These are phyloP conservation scores for Candida chauliodis DNA, from an alignment of 805 yeast genomes.

Conservation along the genomic window DNA sequence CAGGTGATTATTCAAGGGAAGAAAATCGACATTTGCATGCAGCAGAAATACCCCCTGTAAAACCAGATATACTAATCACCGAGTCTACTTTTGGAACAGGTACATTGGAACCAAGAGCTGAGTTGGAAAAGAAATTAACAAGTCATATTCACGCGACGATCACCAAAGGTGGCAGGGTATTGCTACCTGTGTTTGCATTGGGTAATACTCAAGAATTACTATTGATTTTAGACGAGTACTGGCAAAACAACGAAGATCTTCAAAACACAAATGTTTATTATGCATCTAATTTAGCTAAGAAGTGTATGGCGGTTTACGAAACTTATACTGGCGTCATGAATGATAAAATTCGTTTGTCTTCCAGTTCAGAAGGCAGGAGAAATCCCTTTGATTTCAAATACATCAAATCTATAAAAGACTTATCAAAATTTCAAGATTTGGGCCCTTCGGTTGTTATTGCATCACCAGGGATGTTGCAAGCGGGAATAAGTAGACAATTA, in stretches of 20 bases:
- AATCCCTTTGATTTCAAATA: constrained; percentile 91
- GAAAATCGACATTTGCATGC: constrained; percentile 91
- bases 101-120: constrained; percentile 85
- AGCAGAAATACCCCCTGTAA: constrained; percentile 86
- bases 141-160: constrained; percentile 80
- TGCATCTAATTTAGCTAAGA: constrained; percentile 90
- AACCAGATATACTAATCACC: constrained; percentile 87
- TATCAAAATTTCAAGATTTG: constrained; percentile 85
- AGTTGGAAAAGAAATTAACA: constrained; percentile 79
- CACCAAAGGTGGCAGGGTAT: constrained; percentile 83
- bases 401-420: constrained; percentile 71
- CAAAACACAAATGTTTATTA: constrained; percentile 81
- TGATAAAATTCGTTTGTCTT: constrained; percentile 74
- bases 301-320: constrained; percentile 96
- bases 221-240: constrained; percentile 88
- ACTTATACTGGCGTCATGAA: constrained; percentile 98
- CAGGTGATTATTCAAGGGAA: constrained; percentile 97
- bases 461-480: constrained; percentile 97
- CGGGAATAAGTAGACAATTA: constrained; percentile 87
- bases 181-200: constrained; percentile 91
- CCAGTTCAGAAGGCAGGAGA: constrained; percentile 25
- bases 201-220: constrained; percentile 96
- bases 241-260: constrained; percentile 81
- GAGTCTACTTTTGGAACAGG: constrained; percentile 99
- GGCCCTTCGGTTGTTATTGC: constrained; percentile 97